phyloP scores from a whole-genome alignment of 768 basidiomycete genomes.

The Trametes meyenii region DNA sequence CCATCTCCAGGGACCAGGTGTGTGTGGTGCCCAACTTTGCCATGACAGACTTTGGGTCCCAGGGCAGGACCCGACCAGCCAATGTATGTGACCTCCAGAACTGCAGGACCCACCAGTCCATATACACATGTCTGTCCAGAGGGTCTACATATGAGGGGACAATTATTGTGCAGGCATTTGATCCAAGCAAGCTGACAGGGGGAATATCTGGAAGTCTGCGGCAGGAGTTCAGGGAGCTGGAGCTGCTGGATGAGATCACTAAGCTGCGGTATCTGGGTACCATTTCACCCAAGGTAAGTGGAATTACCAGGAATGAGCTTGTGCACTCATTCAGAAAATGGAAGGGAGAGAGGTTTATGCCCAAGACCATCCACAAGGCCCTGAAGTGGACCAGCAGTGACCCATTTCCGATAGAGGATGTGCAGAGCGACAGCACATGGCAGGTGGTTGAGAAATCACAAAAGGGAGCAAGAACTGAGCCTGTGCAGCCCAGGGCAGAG shows the following conservation, averaged over 20 bases:
- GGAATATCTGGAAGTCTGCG: constrained; percentile 20
- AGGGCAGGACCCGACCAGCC: constrained; percentile 26
- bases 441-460: background rate
- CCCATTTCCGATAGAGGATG: background rate
- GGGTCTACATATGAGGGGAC: constrained; percentile 24
- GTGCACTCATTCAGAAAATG: too few species aligned
- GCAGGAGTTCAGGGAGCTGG: constrained; percentile 35
- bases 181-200: constrained; percentile 10
- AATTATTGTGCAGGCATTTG: constrained; percentile 24
- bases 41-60: constrained; percentile 32
- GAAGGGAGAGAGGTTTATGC: too few species aligned
- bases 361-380: too few species aligned
- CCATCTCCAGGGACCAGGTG: constrained; percentile 21
- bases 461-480: background rate
- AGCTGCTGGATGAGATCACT: constrained; percentile 41
- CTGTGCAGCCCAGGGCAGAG: background rate
- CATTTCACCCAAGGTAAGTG: constrained; percentile 19
- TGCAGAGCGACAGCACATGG: background rate
- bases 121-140: constrained; percentile 29
- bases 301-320: too few species aligned
- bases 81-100: constrained; percentile 10
- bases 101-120: constrained; percentile 23
- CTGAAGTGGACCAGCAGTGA: background rate
- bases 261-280: constrained; percentile 25
- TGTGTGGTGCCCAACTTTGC: constrained; percentile 29